A percentile compares a stretch with the other conserved stretches of the same genome.
These are phyloP conservation scores for Eucalyptus coolabah DNA, from an alignment of 345 rosid species.

Conservation along the genomic window DNA sequence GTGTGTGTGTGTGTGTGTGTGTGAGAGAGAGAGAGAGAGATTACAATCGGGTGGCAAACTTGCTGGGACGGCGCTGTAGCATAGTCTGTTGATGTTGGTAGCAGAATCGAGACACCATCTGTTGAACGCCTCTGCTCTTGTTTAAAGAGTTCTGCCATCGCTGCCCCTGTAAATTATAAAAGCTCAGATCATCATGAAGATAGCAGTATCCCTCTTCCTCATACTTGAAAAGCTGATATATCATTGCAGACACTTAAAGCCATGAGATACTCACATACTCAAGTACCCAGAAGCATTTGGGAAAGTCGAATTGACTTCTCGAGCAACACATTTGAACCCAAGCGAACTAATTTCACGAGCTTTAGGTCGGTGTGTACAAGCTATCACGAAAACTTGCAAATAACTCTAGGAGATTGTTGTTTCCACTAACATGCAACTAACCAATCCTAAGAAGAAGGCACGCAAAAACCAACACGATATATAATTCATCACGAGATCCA, in stretches of 20 bases:
- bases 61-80: conserved; percentile 6
- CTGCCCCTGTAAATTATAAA: not conserved
- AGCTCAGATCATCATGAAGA: not conserved
- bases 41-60: conserved; percentile 21
- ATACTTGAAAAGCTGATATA: not conserved
- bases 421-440: not conserved
- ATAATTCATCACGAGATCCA: not conserved
- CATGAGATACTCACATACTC: not conserved
- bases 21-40: not conserved
- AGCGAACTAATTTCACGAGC: not conserved
- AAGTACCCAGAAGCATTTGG: not conserved
- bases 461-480: not conserved
- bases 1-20: not conserved
- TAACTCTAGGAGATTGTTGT: not conserved
- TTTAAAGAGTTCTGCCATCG: conserved; percentile 2
- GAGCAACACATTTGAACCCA: not conserved
- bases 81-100: not conserved
- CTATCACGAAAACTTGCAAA: not conserved
- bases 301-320: not conserved
- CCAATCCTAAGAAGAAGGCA: not conserved
- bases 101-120: not conserved
- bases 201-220: not conserved
- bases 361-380: not conserved
- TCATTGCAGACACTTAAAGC: not conserved
- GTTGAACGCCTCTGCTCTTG: not conserved